These are phyloP conservation scores for Mollisiaceae sp. DNA, from an alignment of 2,329 filamentous ascomycete genomes.

Conservation along the genomic window DNA sequence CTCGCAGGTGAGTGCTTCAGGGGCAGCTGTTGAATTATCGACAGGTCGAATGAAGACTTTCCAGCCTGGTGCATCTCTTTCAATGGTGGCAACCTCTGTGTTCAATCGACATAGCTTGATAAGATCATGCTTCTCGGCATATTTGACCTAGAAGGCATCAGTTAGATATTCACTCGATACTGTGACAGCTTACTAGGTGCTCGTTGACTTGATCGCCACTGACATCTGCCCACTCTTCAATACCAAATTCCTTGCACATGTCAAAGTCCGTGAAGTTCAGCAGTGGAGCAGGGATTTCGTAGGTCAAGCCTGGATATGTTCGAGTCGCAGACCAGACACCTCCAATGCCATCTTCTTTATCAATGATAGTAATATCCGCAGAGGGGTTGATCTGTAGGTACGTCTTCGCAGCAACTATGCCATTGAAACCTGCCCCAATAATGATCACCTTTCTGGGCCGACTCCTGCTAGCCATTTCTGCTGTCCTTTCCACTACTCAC, in stretches of 20 bases:
- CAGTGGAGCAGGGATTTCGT: constrained; percentile 22
- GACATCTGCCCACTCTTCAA: constrained; percentile 19
- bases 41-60: constrained; percentile 40
- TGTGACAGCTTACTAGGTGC: constrained; percentile 11
- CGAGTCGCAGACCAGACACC: constrained; percentile 73
- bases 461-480: background rate
- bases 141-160: constrained; percentile 5
- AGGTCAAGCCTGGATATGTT: constrained; percentile 66
- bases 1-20: constrained; percentile 43
- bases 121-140: constrained; percentile 21
- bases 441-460: constrained; percentile 19
- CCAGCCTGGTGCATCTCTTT: constrained; percentile 49
- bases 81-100: constrained; percentile 10
- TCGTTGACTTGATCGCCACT: constrained; percentile 18
- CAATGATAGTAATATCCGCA: constrained; percentile 61
- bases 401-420: constrained; percentile 64
- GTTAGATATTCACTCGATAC: background rate
- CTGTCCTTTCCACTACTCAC: background rate
- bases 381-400: constrained; percentile 62
- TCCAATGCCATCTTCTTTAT: constrained; percentile 61
- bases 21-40: constrained; percentile 20
- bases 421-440: constrained; percentile 52
- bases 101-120: constrained; percentile 18
- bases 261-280: constrained; percentile 23
- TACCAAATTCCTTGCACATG: constrained; percentile 23